A percentile compares a stretch with the other conserved stretches of the same genome.
These are phyloP conservation scores for Capsella rubella DNA, from an alignment of 441 rosid species.

Conservation along the genomic window DNA sequence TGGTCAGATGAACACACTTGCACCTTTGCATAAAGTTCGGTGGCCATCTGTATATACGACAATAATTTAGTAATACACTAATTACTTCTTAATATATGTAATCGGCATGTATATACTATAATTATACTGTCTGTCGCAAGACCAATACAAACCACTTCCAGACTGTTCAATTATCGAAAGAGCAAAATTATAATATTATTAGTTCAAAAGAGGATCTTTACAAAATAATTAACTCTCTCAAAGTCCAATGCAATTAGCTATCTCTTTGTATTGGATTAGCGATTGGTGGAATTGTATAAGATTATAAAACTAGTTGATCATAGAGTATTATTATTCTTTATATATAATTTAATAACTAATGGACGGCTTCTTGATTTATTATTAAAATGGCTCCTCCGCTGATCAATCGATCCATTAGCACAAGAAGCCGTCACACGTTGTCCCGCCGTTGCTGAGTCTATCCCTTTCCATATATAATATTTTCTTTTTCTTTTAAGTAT, in stretches of 20 bases:
- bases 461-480: constrained; percentile 20
- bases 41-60: constrained; percentile 29
- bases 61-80: neutral
- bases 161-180: constrained; percentile 21
- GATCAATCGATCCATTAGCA: constrained; percentile 12
- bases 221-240: neutral
- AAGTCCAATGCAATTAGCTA: constrained; percentile 33
- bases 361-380: constrained; percentile 31
- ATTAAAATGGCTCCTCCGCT: constrained; percentile 4
- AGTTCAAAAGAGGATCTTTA: neutral
- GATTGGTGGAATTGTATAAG: constrained; percentile 29
- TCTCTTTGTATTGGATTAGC: constrained; percentile 23
- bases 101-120: constrained; percentile 29
- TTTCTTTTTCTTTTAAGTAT: neutral
- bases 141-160: constrained; percentile 38
- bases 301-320: constrained; percentile 21
- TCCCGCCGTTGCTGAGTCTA: constrained; percentile 36
- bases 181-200: neutral
- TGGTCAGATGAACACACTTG: constrained; percentile 32
- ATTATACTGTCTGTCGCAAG: constrained; percentile 37
- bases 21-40: constrained; percentile 35
- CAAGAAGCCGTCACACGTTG: constrained; percentile 40
- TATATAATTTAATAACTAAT: constrained; percentile 12
- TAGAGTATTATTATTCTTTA: neutral
- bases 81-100: constrained; percentile 10